phyloP scores from a whole-genome alignment of 1,284 basidiomycete genomes.

The Somion occarium region DNA sequence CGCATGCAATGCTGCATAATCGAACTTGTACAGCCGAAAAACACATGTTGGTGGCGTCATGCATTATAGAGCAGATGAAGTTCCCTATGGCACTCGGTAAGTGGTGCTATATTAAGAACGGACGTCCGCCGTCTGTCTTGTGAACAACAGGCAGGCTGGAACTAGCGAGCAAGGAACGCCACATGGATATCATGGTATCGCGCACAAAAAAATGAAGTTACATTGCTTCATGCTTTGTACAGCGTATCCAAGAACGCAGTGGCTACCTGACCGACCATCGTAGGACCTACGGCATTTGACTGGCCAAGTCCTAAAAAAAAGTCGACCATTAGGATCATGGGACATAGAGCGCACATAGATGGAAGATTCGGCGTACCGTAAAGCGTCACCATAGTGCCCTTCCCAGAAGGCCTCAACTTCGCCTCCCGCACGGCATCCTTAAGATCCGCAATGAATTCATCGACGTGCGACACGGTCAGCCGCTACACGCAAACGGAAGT shows the following conservation, averaged over 20 bases:
- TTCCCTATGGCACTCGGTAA: too few relatives aligned
- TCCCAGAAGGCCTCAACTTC: conserved; percentile 47
- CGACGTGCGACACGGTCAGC: conserved; percentile 73
- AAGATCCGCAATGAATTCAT: conserved; percentile 78
- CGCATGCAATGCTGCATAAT: too few relatives aligned
- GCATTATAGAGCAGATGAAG: too few relatives aligned
- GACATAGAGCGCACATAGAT: too few relatives aligned
- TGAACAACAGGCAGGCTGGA: too few relatives aligned
- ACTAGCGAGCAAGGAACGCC: too few relatives aligned
- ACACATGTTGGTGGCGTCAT: too few relatives aligned
- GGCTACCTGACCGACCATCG: conserved; percentile 84
- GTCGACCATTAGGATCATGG: too few relatives aligned
- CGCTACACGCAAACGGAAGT: conserved; percentile 38
- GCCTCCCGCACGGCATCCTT: conserved; percentile 71
- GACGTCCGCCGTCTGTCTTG: too few relatives aligned
- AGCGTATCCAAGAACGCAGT: conserved; percentile 78
- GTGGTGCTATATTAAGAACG: too few relatives aligned
- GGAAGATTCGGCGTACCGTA: conserved; percentile 63
- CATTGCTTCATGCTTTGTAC: conserved; percentile 63
- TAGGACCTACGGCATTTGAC: conserved; percentile 83
- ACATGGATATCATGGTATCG: too few relatives aligned
- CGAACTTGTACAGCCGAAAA: too few relatives aligned
- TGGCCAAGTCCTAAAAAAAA: conserved; percentile 72
- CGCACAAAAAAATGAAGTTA: neutral
- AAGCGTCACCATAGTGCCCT: conserved; percentile 82